Conservation (phyloP, 305 asterid species). For the Solanum hybrid region DNA sequence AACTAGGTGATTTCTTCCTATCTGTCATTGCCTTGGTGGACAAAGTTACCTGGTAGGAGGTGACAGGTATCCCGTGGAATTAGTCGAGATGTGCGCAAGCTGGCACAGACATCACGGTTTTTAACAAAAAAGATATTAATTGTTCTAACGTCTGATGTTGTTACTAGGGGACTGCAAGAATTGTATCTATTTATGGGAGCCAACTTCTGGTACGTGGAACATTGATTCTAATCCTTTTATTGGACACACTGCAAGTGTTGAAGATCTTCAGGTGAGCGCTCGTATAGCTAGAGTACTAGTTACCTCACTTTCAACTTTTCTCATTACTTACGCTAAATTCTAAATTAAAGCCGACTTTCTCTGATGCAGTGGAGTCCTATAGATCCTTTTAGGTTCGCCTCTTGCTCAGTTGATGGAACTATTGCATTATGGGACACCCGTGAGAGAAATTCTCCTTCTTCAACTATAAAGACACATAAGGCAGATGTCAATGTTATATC, state of each 20-base stretch:
- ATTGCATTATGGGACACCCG: slow-evolving; percentile 85
- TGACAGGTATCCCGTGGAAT: background rate
- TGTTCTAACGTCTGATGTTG: background rate
- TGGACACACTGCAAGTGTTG: background rate
- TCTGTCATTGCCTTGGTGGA: background rate
- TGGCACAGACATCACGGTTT: background rate
- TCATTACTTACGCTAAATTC: background rate
- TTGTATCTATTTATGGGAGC: background rate
- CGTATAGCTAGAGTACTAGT: background rate
- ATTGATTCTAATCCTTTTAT: background rate
- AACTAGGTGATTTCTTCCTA: too few relatives aligned
- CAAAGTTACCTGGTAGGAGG: background rate
- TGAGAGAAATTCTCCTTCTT: slow-evolving; percentile 62
- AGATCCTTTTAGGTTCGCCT: slow-evolving; percentile 68
- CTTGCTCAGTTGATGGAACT: slow-evolving; percentile 78
- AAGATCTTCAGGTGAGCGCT: background rate
- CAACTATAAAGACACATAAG: slow-evolving; percentile 61
- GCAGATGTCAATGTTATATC: slow-evolving; percentile 92
- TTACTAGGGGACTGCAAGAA: background rate
- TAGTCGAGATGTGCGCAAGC: background rate
- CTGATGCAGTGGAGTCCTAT: slow-evolving; percentile 86
- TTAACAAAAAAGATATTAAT: too few relatives aligned
- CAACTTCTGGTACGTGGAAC: background rate
- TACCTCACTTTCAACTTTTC: background rate
- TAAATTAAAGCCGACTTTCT: background rate